Evolutionary conservation across 2,329 filamentous ascomycete species (phyloP).

Genomic region (Colletotrichum caudatum): DNA sequence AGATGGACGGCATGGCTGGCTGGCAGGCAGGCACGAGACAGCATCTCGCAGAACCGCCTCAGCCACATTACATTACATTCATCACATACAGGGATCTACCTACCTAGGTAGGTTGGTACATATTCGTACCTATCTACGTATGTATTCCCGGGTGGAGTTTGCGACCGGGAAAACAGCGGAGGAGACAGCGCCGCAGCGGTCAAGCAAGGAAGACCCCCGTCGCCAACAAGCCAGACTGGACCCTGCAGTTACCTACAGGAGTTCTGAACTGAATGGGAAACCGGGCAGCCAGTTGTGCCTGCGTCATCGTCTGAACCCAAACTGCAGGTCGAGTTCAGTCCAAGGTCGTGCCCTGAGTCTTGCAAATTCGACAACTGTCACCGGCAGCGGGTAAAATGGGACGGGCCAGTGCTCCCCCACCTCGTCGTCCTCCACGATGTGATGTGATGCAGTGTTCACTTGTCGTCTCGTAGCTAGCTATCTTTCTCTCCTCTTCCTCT

Average conservation of each 20-base stretch:
- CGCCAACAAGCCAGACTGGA: conserved; percentile 20
- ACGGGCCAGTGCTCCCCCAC: not conserved
- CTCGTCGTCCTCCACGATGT: not conserved
- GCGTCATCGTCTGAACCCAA: conserved; percentile 42
- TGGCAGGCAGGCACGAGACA: not conserved
- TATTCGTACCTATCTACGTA: too few species aligned
- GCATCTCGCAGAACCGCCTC: not conserved
- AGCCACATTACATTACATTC: conserved; percentile 16
- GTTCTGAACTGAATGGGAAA: conserved; percentile 26
- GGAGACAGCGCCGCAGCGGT: conserved; percentile 3
- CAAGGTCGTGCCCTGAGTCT: conserved; percentile 36
- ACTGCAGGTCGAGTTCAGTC: conserved; percentile 18
- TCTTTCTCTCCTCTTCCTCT: not conserved
- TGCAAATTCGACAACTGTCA: conserved; percentile 24
- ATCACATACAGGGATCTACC: too few species aligned
- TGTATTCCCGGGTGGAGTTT: conserved; percentile 7
- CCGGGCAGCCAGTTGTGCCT: conserved; percentile 40
- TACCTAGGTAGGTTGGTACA: too few species aligned
- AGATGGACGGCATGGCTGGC: not conserved
- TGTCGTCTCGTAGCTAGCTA: not conserved
- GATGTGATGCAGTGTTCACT: not conserved
- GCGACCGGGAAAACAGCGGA: conserved; percentile 7
- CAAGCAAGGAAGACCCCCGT: conserved; percentile 38
- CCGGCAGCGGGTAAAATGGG: conserved; percentile 25
- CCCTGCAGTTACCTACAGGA: conserved; percentile 21